These are phyloP conservation scores for Pulveroboletus ravenelii DNA, from an alignment of 768 basidiomycete species.

Conservation along the genomic window DNA sequence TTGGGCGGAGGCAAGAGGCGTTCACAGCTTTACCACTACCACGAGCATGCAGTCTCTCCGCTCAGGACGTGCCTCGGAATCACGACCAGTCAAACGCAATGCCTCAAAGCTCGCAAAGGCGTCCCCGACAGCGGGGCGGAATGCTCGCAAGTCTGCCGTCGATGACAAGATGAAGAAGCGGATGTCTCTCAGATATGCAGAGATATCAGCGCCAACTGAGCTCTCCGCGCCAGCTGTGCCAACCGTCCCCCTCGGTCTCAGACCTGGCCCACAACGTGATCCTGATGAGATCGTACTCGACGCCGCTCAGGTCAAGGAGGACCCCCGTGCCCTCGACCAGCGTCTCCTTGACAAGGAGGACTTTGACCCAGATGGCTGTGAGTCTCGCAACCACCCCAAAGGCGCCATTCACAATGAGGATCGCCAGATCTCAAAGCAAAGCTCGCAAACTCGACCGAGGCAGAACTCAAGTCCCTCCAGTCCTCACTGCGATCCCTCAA, in stretches of 20 bases:
- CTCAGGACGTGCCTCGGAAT: constrained; percentile 45
- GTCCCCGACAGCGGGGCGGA: constrained; percentile 29
- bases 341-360: constrained; percentile 66
- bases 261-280: constrained; percentile 33
- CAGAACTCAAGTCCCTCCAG: constrained; percentile 70
- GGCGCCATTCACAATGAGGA: background rate
- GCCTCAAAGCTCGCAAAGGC: constrained; percentile 30
- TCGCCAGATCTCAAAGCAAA: constrained; percentile 70
- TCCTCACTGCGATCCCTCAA: constrained; percentile 69
- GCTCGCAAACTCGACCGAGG: constrained; percentile 85
- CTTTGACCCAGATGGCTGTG: constrained; percentile 88
- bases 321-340: constrained; percentile 55
- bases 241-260: constrained; percentile 44
- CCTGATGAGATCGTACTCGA: constrained; percentile 49
- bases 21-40: constrained; percentile 13
- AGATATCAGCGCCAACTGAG: constrained; percentile 70
- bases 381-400: constrained; percentile 28
- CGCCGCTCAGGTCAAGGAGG: constrained; percentile 41
- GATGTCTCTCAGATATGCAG: constrained; percentile 91
- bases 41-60: constrained; percentile 52
- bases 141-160: constrained; percentile 45
- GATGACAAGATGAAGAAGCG: constrained; percentile 96
- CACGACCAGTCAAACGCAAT: constrained; percentile 33
- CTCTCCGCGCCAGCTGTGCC: constrained; percentile 54
- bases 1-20: constrained; percentile 12